Percentiles rank a stretch among this genome's conserved stretches.
Evolutionary conservation across 805 yeast species (phyloP).

Genomic region (Kluyveromyces lactis): DNA sequence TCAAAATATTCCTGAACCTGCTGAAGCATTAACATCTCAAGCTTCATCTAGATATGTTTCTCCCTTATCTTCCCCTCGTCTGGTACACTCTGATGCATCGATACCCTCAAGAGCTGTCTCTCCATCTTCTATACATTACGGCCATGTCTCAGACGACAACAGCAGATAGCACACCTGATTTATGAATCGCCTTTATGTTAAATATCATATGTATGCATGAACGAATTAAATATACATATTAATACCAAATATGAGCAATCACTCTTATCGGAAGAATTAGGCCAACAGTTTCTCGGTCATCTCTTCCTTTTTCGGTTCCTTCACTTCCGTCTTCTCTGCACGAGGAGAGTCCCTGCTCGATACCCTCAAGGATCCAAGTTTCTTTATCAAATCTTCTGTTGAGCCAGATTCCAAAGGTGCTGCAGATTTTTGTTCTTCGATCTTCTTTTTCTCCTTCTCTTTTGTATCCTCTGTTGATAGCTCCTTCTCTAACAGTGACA

Average conservation of each 20-base stretch:
- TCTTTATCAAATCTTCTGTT: neutral
- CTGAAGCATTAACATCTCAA: constrained; percentile 8
- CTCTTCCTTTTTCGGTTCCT: no score
- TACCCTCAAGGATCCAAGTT: neutral
- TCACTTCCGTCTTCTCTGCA: no score
- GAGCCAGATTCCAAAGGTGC: neutral
- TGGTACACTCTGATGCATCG: constrained; percentile 10
- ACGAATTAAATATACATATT: no score
- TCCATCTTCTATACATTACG: constrained; percentile 7
- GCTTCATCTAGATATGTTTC: constrained; percentile 14
- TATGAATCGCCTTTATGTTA: no score
- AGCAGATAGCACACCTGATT: no score
- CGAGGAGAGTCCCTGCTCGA: neutral
- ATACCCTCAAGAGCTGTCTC: constrained; percentile 26
- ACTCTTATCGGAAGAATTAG: no score
- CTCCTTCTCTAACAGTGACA: constrained; percentile 28
- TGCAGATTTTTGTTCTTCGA: no score
- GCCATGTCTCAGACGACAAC: no score
- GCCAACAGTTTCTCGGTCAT: no score
- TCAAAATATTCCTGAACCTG: neutral
- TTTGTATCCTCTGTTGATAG: constrained; percentile 5
- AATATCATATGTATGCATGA: no score
- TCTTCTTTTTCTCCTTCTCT: neutral
- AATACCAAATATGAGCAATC: no score
- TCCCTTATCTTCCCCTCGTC: constrained; percentile 11